Conservation (phyloP, 2,329 filamentous ascomycete species). For the Ceratocystis eucalypticola region DNA sequence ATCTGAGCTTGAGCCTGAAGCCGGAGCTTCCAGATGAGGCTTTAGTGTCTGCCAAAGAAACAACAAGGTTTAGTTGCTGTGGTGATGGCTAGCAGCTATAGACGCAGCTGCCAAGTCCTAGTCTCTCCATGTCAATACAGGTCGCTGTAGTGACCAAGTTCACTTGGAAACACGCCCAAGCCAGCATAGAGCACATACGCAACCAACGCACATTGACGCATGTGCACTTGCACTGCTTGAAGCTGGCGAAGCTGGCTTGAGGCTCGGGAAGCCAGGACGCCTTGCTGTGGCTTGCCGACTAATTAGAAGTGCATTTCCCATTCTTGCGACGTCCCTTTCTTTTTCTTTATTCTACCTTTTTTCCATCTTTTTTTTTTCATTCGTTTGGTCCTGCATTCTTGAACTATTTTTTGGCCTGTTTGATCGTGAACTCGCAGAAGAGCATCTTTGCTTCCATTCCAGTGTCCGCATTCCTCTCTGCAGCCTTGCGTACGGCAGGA, state of each 20-base stretch:
- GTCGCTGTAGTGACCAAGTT: constrained; percentile 14
- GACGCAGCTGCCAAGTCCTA: constrained; percentile 13
- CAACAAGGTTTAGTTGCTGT: constrained; percentile 8
- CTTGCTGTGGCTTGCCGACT: constrained; percentile 4
- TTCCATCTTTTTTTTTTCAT: background rate
- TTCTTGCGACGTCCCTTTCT: background rate
- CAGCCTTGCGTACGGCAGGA: background rate
- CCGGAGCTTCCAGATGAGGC: constrained; percentile 2
- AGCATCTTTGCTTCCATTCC: background rate
- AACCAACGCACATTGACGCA: background rate
- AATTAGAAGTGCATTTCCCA: constrained; percentile 11
- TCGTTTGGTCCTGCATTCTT: constrained; percentile 3
- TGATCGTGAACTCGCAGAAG: background rate
- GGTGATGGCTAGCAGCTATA: constrained; percentile 12
- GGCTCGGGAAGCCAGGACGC: background rate
- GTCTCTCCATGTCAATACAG: constrained; percentile 10
- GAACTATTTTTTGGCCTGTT: background rate
- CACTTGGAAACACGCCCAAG: constrained; percentile 8
- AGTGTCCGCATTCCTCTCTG: background rate
- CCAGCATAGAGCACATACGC: background rate
- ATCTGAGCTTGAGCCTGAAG: background rate
- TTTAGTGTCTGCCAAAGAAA: background rate
- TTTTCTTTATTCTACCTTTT: constrained; percentile 8
- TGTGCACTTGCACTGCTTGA: background rate
- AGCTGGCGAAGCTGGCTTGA: background rate